Base-by-base conservation (phyloP, 2,329 filamentous ascomycete species). In the Xylaria sp. region DNA sequence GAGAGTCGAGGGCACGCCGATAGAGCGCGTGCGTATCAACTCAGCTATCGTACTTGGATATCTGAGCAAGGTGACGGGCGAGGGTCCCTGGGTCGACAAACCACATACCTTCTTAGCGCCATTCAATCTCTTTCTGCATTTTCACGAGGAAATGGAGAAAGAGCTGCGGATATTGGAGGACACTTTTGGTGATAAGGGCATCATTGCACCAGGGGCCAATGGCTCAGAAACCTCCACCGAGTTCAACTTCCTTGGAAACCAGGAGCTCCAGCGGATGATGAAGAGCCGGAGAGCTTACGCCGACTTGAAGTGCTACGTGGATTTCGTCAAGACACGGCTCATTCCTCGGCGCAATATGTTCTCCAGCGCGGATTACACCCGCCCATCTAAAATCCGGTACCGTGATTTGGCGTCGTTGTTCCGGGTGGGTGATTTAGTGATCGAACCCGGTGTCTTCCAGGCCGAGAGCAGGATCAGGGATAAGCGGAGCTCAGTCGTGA, bases 41-140 rank as follows among this genome's bases (percentile, higher is more conserved):
- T 72, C 70, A 9, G 68, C 70, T 20, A 71, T 71, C 18, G 39
- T 72, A 28, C 68, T 72, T 5, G 70, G 66, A 2, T 72, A 71
- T 67, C 70, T 72, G 18, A 72, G 70, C 41, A 71, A 71, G 49
- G 70, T 72, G 36, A 72, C 68, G 23, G 68, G 68, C 13, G 70
- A 70, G 18, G 70, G 70, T 15, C 70, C 70, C 3, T 72, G 68
- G 70, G 66, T 71, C 33, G 68, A 66, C 5, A 68, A 62, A 18
- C 41, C 70, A 20, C 63, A 72, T 36, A 71, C 70, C 9, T 72
- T 72, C 13, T 36, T 72, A 12, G 70, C 70, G 0, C 70, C 70
- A 0, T 72, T 72, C 4, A 68, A 70, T 25, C 60, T 70, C 43
- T 64, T 72, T 2, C 31, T 71, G 18, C 70, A 72, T 52, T 72